Evolutionary conservation across 495 filamentous ascomycete genomes (phyloP).

Genomic region (Baudoinia panamericana): DNA sequence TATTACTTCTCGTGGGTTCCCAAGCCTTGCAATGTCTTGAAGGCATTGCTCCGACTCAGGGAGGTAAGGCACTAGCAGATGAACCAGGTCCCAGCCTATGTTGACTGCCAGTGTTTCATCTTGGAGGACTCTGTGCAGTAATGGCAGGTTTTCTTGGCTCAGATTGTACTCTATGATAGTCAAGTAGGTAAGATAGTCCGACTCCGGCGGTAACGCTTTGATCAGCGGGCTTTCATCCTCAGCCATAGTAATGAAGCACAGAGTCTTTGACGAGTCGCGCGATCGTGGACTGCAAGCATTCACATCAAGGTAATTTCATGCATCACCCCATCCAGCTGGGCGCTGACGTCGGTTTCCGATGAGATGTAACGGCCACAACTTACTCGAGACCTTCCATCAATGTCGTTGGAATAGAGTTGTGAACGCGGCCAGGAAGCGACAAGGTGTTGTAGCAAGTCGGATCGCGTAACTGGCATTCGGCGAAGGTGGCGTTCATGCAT

Average conservation of each 20-base stretch:
- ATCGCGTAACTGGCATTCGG: too few relatives aligned
- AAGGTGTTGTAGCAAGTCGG: too few relatives aligned
- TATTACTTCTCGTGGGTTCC: constrained; percentile 89
- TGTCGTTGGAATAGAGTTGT: too few relatives aligned
- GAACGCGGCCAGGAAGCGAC: too few relatives aligned
- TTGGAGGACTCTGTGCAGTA: constrained; percentile 65
- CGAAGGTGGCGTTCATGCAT: too few relatives aligned
- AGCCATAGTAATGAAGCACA: constrained; percentile 6
- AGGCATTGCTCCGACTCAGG: constrained; percentile 62
- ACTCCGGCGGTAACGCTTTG: constrained; percentile 46
- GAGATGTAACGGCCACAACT: too few relatives aligned
- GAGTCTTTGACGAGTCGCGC: too few relatives aligned
- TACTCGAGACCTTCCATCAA: too few relatives aligned
- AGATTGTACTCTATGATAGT: constrained; percentile 80
- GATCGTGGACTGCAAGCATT: too few relatives aligned
- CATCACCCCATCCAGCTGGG: too few relatives aligned
- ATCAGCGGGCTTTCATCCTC: constrained; percentile 24
- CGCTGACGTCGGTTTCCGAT: too few relatives aligned
- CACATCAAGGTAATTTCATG: too few relatives aligned
- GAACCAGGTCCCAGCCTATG: constrained; percentile 93
- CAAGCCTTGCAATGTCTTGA: constrained; percentile 61
- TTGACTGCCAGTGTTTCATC: constrained; percentile 72
- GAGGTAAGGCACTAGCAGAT: constrained; percentile 65
- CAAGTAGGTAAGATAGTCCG: constrained; percentile 77
- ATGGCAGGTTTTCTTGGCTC: constrained; percentile 58